Evolutionary conservation across 495 filamentous ascomycete genomes (phyloP), one percentile per base, ranked within the genome.

Genomic region (Penicillium goetzii): DNA sequence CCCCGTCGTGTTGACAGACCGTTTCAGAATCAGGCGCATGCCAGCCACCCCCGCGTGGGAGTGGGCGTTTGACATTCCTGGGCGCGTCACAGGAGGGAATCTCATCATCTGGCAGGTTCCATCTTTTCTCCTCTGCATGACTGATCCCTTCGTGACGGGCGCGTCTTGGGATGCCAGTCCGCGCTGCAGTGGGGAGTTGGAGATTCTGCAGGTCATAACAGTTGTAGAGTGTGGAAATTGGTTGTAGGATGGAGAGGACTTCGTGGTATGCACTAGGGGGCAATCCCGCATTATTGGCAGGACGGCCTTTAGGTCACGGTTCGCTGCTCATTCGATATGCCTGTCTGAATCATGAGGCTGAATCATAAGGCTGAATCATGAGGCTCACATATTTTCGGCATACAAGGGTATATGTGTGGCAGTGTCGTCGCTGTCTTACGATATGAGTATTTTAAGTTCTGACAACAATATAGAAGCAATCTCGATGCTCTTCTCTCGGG

Each of bases 121-220:
- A 52, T 40, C 17, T 47, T 30, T 34, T 21, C 38, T 40, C 56
- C 41, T 56, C 47, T 51, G 33, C 54, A 64, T 66, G 66, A 30
- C 19, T 56, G 55, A 68, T 66, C 63, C 68, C 66, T 68, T 70
- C 47, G 56, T 56, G 57, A 47, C 60, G 45, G n/a, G 7, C 47
- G 47, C 25, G 47, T 21, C 47, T 51, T 50, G 47, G 47, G 47
- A 50, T 50, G 23, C 23, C 47, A 50, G 25, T 28, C n/a, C 47
- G 47, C 26, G 47, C n/a, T 14, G 47, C 23, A 51, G 47, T 10
- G 25, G 30, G 47, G 47, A 51, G 47, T 47, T 25, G 43, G 11
- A 47, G 9, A 47, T 47, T 10, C 43, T 47, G 43, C n/a, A 45
- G 19, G 19, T 45, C 41, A 8, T 8, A 45, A 12, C 10, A 45